Base-by-base conservation (phyloP, 2,329 filamentous ascomycete species). In the Penicillium concentricum region DNA sequence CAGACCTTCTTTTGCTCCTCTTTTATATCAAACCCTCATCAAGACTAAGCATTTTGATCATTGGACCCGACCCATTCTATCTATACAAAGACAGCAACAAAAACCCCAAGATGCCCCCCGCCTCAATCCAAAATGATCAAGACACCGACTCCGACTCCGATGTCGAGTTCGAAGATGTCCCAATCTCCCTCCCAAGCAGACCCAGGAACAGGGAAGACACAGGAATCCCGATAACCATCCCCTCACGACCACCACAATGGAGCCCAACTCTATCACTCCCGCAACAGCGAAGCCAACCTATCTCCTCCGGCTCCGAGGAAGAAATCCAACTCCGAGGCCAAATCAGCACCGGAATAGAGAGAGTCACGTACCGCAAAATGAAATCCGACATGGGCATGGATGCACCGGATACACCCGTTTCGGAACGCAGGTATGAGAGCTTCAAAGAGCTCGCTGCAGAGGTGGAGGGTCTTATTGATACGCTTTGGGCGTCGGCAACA, bases 401-500 rank as follows among this genome's bases (percentile, higher is more conserved):
- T 22, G 59, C 65, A 60, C 51, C 63, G 45, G 66, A 66, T 18
- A 60, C 70, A 28, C 65, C 61, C 4, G 69, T 69, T 12, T 69
- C 69, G 12, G 76, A 76, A 5, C 71, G 74, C 34, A 84, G 83
- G 2, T 88, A 87, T 61, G 77, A 79, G 52, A 84, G 75, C 50
- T 89, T 93, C 71, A 80, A 78, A 48, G 87, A 92, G 67, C 83
- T 91, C 5, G 90, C 85, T 52, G 83, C 79, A 55, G 91, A 96
- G 67, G 74, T 96, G 0, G 89, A 92, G 54, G 81, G 81, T 6
- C 71, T 96, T 13, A 76, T 96, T 16, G 88, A 95, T 72, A 83
- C 95, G 8, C 76, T 96, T 5, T 97, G 93, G 93, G 83, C 91
- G 22, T 91, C 87, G 30, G 91, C 89, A 10, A 96, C 92, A 22